Evolutionary conservation across 257 asterid genomes (phyloP).

Genomic region (Solanum bulbocastanum): DNA sequence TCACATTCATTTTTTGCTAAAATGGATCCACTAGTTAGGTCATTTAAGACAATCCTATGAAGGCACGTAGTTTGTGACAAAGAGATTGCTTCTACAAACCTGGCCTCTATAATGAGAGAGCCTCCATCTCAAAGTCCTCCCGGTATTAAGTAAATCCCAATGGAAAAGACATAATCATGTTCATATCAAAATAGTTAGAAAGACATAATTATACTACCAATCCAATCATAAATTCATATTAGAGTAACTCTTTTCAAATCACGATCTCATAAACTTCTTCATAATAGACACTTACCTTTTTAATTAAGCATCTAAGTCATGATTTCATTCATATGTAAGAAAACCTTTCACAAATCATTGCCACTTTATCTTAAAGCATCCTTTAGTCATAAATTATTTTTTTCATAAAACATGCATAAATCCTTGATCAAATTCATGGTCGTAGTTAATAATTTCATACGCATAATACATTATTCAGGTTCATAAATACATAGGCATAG

Average conservation of each 20-base stretch:
- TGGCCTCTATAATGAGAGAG: background rate
- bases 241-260: background rate
- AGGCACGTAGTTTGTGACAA: no score
- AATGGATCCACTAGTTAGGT: background rate
- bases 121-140: background rate
- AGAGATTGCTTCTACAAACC: no score
- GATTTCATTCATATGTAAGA: background rate
- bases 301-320: background rate
- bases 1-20: background rate
- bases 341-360: background rate
- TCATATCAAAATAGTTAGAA: no score
- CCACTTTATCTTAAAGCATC: background rate
- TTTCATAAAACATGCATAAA: no score
- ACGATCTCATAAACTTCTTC: background rate
- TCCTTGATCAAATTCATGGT: background rate
- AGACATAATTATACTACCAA: background rate
- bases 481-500: background rate
- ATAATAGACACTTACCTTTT: no score
- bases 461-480: background rate
- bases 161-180: no score
- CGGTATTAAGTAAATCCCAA: background rate
- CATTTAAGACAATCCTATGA: no score
- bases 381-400: background rate
- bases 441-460: background rate
- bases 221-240: background rate